Percentiles rank a stretch among this genome's conserved stretches.
Evolutionary conservation across 2,329 filamentous ascomycete species (phyloP).

Genomic region (Pezizomycotina sp.): DNA sequence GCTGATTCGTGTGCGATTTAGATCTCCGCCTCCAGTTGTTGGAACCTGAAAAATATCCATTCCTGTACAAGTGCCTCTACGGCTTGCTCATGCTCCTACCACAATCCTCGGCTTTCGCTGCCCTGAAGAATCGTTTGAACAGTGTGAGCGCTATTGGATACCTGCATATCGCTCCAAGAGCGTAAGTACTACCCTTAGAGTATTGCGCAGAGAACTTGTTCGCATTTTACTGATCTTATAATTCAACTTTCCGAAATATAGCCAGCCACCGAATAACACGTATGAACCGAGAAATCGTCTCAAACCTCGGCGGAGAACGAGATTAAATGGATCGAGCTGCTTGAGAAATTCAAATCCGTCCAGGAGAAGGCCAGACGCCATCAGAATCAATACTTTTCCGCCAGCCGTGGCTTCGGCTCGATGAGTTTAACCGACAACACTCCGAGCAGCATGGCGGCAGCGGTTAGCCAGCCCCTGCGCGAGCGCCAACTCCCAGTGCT

Average conservation of each 20-base stretch:
- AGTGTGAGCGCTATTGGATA: constrained; percentile 95
- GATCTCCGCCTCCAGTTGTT: constrained; percentile 86
- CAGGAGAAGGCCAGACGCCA: constrained; percentile 65
- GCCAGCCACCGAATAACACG: constrained; percentile 29
- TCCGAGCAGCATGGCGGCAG: no score
- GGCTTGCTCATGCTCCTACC: constrained; percentile 95
- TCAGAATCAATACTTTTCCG: constrained; percentile 23
- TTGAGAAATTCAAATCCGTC: constrained; percentile 85
- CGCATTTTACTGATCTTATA: background rate
- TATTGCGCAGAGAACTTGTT: background rate
- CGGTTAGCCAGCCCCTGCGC: no score
- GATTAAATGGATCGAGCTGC: constrained; percentile 79
- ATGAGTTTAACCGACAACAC: no score
- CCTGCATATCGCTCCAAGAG: constrained; percentile 63
- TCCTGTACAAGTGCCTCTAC: constrained; percentile 94
- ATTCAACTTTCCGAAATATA: constrained; percentile 8
- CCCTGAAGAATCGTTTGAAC: constrained; percentile 88
- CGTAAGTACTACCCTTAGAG: constrained; percentile 40
- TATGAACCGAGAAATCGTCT: constrained; percentile 63
- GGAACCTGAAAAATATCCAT: constrained; percentile 85
- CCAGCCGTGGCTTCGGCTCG: no score
- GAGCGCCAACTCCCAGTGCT: no score
- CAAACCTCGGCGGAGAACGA: constrained; percentile 66
- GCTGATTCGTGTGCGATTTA: constrained; percentile 29
- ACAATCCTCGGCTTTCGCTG: constrained; percentile 91